Evolutionary conservation across 768 basidiomycete genomes (phyloP).

Genomic region (Psilocybe sp.): DNA sequence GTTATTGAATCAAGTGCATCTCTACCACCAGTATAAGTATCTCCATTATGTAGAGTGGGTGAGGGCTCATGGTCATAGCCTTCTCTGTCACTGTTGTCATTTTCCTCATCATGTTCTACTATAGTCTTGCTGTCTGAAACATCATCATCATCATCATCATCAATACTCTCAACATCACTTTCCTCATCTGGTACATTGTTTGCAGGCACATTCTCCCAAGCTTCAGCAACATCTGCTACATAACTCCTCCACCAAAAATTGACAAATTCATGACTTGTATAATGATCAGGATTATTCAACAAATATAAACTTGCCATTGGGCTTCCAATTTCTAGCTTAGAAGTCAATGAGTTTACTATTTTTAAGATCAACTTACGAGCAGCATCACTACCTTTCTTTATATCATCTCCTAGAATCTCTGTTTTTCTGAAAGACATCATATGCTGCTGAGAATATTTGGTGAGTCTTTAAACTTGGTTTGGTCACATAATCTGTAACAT

Average conservation of each 20-base stretch:
- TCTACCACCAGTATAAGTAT: too few relatives aligned
- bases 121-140: neutral
- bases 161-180: too few relatives aligned
- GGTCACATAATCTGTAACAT: conserved; percentile 42
- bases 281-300: conserved; percentile 35
- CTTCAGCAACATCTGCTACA: conserved; percentile 19
- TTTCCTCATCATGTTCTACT: conserved; percentile 6
- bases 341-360: conserved; percentile 33
- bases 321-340: conserved; percentile 33
- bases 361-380: conserved; percentile 29
- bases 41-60: neutral
- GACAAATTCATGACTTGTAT: conserved; percentile 32
- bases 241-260: conserved; percentile 30
- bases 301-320: conserved; percentile 35
- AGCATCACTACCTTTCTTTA: conserved; percentile 10
- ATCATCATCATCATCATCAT: too few relatives aligned
- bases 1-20: too few relatives aligned
- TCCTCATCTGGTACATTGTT: too few relatives aligned
- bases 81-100: neutral
- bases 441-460: conserved; percentile 30
- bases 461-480: conserved; percentile 37
- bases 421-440: conserved; percentile 21
- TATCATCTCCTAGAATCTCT: conserved; percentile 17
- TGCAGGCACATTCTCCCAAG: conserved; percentile 5
- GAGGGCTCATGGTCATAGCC: too few relatives aligned